Base-by-base conservation (phyloP, 2,329 filamentous ascomycete genomes). In the Alternaria arbusti region DNA sequence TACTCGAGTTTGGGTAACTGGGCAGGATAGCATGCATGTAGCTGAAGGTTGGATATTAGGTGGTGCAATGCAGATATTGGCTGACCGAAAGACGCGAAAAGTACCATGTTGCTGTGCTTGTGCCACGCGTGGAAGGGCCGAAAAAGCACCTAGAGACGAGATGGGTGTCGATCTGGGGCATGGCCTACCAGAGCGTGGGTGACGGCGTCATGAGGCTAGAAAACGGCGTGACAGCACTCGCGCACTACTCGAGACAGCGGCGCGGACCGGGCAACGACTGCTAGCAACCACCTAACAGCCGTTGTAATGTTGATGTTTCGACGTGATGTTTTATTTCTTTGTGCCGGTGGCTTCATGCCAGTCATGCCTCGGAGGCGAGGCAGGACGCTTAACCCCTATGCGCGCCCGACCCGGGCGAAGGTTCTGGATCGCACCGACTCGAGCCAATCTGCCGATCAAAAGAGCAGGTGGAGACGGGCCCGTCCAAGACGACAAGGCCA, bases 201-300 rank as follows among this genome's bases (percentile, higher is more conserved):
- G 28, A 23, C 44, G 44, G 44, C 44, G 20, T 51, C 47, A 51
- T 30, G 47, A 32, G 47, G 20, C 47, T 51, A 51, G 26, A 51
- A 22, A 32, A 40, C 36, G 26, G 43, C 43, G 25, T 20, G 55
- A 40, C 55, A 50, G 55, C 36, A 9, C 36, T 40, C 15, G 36
- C 55, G 49, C 30, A 26, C 46, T 62, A 59, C 44, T 28, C 23
- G 40, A 36, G 58, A 67, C 64, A 63, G 64, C 67, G 67, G 69
- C 45, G 67, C 69, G 69, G 67, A 55, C 69, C 69, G 69, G 45
- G 52, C 26, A 50, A 32, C 28, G 30, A 44, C 46, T 32, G 45
- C 36, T 44, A 40, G 55, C 55, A 58, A 25, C 40, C 43, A 30
- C 36, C 57, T 64, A 67, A 47, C 40, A 61, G 57, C 57, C 62